phyloP scores from a whole-genome alignment of 495 filamentous ascomycete species.

The Podospora pseudoanserina region DNA sequence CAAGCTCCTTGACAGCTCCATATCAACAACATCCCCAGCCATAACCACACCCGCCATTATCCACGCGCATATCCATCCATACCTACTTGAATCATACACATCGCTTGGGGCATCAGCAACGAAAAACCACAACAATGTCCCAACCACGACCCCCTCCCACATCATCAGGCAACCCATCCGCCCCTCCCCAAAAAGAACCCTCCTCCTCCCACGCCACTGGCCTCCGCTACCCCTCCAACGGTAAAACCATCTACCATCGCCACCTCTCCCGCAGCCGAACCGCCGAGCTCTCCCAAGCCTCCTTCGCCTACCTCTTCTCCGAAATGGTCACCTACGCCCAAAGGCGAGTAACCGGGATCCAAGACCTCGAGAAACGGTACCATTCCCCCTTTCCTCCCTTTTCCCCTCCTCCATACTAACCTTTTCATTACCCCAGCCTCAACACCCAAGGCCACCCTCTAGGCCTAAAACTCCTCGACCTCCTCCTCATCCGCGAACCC shows the following conservation, averaged over 20 bases:
- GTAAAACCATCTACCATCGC: slow-evolving; percentile 97
- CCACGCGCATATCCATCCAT: neutral
- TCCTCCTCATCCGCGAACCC: slow-evolving; percentile 78
- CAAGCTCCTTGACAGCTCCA: neutral
- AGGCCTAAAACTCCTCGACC: slow-evolving; percentile 89
- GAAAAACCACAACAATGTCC: neutral
- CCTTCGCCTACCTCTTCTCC: slow-evolving; percentile 91
- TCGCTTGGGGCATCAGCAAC: no score
- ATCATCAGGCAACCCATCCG: neutral
- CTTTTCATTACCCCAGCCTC: slow-evolving; percentile 52
- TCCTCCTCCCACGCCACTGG: slow-evolving; percentile 35
- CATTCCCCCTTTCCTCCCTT: slow-evolving; percentile 8
- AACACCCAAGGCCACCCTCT: slow-evolving; percentile 95
- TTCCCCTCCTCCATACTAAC: neutral
- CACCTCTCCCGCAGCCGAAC: slow-evolving; percentile 84
- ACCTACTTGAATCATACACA: neutral
- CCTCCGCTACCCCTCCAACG: slow-evolving; percentile 89
- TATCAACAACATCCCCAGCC: neutral
- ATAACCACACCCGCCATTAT: neutral
- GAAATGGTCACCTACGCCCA: slow-evolving; percentile 98
- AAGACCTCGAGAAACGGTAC: slow-evolving; percentile 88
- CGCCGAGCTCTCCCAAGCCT: slow-evolving; percentile 81
- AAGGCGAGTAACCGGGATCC: slow-evolving; percentile 80
- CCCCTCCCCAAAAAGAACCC: neutral
- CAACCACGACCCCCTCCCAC: neutral